A percentile compares a stretch with the other conserved stretches of the same genome.
These are phyloP conservation scores for Brasilioporus rufonigricans DNA, from an alignment of 768 basidiomycete species.

Conservation along the genomic window DNA sequence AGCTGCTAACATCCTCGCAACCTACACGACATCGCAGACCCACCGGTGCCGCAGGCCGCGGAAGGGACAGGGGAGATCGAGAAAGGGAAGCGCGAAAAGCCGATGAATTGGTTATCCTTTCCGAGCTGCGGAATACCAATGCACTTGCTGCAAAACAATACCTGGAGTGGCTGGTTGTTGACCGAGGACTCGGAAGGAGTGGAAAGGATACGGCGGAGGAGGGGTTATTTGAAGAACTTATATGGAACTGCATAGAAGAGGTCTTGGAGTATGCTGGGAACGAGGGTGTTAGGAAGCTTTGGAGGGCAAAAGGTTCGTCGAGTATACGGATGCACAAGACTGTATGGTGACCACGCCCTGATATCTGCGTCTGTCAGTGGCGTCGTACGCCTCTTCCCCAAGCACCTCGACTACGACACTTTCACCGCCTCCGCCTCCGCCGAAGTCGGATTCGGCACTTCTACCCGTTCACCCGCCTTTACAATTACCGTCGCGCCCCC, in stretches of 20 bases:
- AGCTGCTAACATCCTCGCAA: slow-evolving; percentile 25
- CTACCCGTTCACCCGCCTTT: background rate
- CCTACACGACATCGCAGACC: slow-evolving; percentile 19
- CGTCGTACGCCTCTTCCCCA: slow-evolving; percentile 49
- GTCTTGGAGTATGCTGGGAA: slow-evolving; percentile 47
- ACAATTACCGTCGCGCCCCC: slow-evolving; percentile 11
- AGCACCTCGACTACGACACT: background rate
- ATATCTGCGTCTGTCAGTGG: slow-evolving; percentile 35
- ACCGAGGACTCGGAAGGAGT: slow-evolving; percentile 41
- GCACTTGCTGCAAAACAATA: slow-evolving; percentile 59
- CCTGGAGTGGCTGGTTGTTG: slow-evolving; percentile 78
- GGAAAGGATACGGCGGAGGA: slow-evolving; percentile 21
- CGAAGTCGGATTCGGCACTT: slow-evolving; percentile 5
- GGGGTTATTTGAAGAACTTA: slow-evolving; percentile 66
- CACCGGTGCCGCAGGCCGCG: slow-evolving; percentile 16
- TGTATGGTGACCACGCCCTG: background rate
- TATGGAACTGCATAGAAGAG: slow-evolving; percentile 51
- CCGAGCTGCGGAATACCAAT: slow-evolving; percentile 24
- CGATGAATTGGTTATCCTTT: slow-evolving; percentile 29
- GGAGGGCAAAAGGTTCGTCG: slow-evolving; percentile 65
- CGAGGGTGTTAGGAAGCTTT: slow-evolving; percentile 56
- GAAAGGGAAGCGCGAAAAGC: slow-evolving; percentile 20
- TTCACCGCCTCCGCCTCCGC: slow-evolving; percentile 8
- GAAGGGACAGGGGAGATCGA: slow-evolving; percentile 25
- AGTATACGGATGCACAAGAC: background rate